Base-by-base conservation (phyloP, 129 eudicot species). In the Silybum marianum region DNA sequence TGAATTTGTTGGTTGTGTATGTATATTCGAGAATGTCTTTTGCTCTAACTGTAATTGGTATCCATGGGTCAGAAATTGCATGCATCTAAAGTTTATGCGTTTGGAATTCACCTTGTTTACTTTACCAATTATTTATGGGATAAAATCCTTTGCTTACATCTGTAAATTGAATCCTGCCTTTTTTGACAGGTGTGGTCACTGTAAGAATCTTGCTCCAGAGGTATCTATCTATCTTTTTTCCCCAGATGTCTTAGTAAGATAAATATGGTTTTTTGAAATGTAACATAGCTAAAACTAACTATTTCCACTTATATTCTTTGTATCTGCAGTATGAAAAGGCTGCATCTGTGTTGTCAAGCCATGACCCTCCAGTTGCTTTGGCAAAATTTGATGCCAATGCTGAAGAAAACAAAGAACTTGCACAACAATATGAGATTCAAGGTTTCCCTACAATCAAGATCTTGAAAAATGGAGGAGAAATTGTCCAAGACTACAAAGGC, bases 361-460 rank as follows among this genome's bases (percentile, higher is more conserved):
- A 94, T 66, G 98, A 94, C 36, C 97, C 98, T 76, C 92, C 93
- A 0, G 86, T 94, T 60, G 83, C 84, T 83, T 85, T 94, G 34
- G 97, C 98, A 24, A 94, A 94, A 80, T 86, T 94, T 69, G 97
- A 94, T 44, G 95, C 91, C n/a, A 90, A 81, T 65, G 95, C 88
- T 21, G 98, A 90, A 80, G 84, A 48, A 69, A 94, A 90, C 83
- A 88, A 78, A 72, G 90, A 70, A 13, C 84, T 91, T 42, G 92
- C 95, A 23, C 80, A 74, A 4, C 79, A 88, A 66, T 92, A 11
- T 58, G 84, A 80, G 46, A 58, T 94, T 21, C 85, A 81, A 73
- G 93, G 98, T 28, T 90, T 85, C 88, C 98, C 98, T 32, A 94
- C 98, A 2, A 81, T 94, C 68, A 94, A 94, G 81, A 90, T 94